phyloP scores from a whole-genome alignment of 495 filamentous ascomycete species.

The Thermochaetoides thermophila region DNA sequence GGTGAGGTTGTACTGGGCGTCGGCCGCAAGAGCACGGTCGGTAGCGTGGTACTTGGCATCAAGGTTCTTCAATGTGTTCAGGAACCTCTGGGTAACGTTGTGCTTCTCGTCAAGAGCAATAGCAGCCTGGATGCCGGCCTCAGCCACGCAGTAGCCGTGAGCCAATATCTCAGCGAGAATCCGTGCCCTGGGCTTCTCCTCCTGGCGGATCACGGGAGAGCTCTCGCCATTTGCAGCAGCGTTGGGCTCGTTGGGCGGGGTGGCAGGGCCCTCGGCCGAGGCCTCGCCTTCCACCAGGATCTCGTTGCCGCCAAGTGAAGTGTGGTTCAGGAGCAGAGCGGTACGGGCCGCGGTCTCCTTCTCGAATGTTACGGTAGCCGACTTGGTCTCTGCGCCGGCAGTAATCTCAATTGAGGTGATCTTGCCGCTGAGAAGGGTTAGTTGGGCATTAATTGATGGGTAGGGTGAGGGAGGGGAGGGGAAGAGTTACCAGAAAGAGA shows the following conservation, averaged over 20 bases:
- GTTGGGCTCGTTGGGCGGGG: slow-evolving; percentile 20
- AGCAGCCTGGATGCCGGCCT: slow-evolving; percentile 68
- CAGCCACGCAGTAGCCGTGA: slow-evolving; percentile 78
- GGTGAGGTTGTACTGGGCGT: slow-evolving; percentile 60
- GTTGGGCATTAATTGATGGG: no score
- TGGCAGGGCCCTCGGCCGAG: slow-evolving; percentile 39
- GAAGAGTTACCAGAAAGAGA: slow-evolving; percentile 77
- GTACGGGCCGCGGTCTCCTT: slow-evolving; percentile 92
- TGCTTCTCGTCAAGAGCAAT: slow-evolving; percentile 86
- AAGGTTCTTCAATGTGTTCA: slow-evolving; percentile 53
- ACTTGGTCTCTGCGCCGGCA: slow-evolving; percentile 49
- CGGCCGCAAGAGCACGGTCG: slow-evolving; percentile 60
- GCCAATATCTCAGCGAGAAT: slow-evolving; percentile 93
- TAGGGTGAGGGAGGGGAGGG: neutral
- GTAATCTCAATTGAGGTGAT: slow-evolving; percentile 70
- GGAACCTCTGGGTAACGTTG: slow-evolving; percentile 66
- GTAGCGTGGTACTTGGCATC: slow-evolving; percentile 70
- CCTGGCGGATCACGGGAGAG: slow-evolving; percentile 52
- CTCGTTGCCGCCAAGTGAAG: slow-evolving; percentile 67
- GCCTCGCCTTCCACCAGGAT: slow-evolving; percentile 64
- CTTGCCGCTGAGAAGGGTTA: slow-evolving; percentile 56
- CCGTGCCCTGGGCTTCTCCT: slow-evolving; percentile 86
- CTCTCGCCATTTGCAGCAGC: slow-evolving; percentile 46
- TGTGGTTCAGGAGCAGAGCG: slow-evolving; percentile 90
- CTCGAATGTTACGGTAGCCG: slow-evolving; percentile 86